Base-by-base conservation (phyloP, 2,329 filamentous ascomycete genomes). In the Alternaria sp. region DNA sequence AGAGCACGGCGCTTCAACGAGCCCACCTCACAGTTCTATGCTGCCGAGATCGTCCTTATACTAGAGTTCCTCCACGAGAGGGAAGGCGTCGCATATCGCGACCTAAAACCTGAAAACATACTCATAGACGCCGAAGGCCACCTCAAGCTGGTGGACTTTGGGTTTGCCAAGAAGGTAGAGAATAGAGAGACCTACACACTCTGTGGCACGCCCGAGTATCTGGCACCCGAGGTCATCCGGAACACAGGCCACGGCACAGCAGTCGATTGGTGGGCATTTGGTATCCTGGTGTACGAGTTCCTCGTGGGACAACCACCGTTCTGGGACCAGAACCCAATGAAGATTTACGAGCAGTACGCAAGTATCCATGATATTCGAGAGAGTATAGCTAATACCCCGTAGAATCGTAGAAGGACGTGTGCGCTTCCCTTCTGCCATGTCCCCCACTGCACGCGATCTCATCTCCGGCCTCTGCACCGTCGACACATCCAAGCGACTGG, bases 211-310 rank as follows among this genome's bases (percentile, higher is more conserved):
- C 92, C 92, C 49, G 92, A 95, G 76, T 95, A 95, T 78, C 88
- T 95, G 49, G 92, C 92, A 2, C 92, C 92, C 6, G 92, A 95
- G 81, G 92, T 95, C 45, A 94, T 95, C 70, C 88, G 93, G 68
- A 93, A 93, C 77, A 93, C 92, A 76, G 86, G 88, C 21, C 88
- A 90, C 71, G 87, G 88, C 57, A 85, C 86, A 50, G 91, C 92
- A 13, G 92, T 95, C 36, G 92, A 95, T 82, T 95, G 92, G 92
- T 95, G 92, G 92, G 92, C 92, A 0, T 84, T 96, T 69, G 92
- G 92, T 25, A 93, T 95, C 69, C 81, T 96, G 60, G 89, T 95
- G 62, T 95, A 93, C 79, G 92, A 96, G 76, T 95, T 95, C 75
- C 82, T 95, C 52, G 93, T 92, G 10, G 92, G 92, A 26, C 93